A percentile compares a stretch with the other conserved stretches of the same genome.
Conservation (phyloP, 805 yeast genomes). For the Kuraishia capsulata region DNA sequence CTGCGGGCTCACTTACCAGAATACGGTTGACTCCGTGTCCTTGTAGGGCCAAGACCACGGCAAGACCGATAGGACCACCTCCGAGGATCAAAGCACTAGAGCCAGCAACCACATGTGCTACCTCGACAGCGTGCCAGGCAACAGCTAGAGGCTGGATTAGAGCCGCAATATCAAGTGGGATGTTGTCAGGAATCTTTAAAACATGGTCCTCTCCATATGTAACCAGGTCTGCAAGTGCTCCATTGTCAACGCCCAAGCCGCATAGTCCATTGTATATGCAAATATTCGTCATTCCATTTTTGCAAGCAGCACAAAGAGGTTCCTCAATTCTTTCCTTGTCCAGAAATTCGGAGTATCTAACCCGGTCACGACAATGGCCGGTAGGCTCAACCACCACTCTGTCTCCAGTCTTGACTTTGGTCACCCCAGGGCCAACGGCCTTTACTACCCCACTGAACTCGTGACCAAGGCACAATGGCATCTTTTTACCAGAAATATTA, state of each 20-base stretch:
- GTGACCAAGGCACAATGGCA: conserved; percentile 42
- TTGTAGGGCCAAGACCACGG: conserved; percentile 43
- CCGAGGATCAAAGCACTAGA: conserved; percentile 45
- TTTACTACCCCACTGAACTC: conserved; percentile 37
- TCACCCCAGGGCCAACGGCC: conserved; percentile 24
- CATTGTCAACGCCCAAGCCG: conserved; percentile 42
- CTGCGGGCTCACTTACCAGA: conserved; percentile 55
- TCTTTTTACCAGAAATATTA: conserved; percentile 21
- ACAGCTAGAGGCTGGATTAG: conserved; percentile 28
- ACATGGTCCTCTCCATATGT: conserved; percentile 27
- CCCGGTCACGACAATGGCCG: conserved; percentile 4
- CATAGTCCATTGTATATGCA: conserved; percentile 32
- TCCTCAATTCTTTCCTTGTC: neutral
- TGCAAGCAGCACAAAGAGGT: conserved; percentile 30
- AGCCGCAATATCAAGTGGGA: conserved; percentile 47
- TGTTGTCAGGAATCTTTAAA: conserved; percentile 20
- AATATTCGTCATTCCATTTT: conserved; percentile 33
- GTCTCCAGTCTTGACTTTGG: conserved; percentile 33
- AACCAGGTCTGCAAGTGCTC: conserved; percentile 32
- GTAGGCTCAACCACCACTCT: conserved; percentile 28
- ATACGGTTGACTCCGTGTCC: conserved; percentile 37
- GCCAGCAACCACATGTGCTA: conserved; percentile 17
- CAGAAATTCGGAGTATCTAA: conserved; percentile 1
- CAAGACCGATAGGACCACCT: conserved; percentile 56
- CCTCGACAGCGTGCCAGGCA: conserved; percentile 2